Base-by-base conservation (phyloP, 768 basidiomycete genomes). In the Fistulinella prunicolor region DNA sequence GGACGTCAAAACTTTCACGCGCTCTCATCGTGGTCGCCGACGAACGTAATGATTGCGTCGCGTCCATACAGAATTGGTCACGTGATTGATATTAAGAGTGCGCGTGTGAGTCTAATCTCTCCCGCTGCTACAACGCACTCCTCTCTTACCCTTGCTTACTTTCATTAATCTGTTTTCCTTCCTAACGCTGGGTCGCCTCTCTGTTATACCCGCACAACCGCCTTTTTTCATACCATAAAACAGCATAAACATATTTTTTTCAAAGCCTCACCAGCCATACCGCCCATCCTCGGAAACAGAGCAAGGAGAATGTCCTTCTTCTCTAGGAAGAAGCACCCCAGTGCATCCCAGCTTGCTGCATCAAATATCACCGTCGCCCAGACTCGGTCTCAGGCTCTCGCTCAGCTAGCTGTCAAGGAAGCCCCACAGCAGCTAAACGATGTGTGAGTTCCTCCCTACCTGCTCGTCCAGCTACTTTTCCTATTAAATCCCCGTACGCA, bases 301-400 rank as follows among this genome's bases (percentile, higher is more conserved):
- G 62, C 80, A 55, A 73, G 83, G 68, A 85, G 85, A 82, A 92
- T 92, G 89, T 89, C 88, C 78, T 92, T 90, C 87, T 92, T 92
- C 80, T 85, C 81, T 37, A 80, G 87, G 79, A 89, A 83, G 84
- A 90, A 88, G 80, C 79, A 83, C 55, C 76, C 80, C 44, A 78
- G 71, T 42, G 69, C 71, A 56, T 70, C 68, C 20, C 76, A 76
- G 57, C 68, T 70, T 45, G 61, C 65, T 42, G 57, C 71, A 22
- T 55, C 77, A 24, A 69, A 69, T 59, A 80, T 83, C 56, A 77
- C 81, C 36, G 71, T 83, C 45, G 72, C 79, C 7, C 81, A 83
- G 63, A 79, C 83, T 8, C 80, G 83, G 7, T 81, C 77, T 49
- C 82, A 86, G 63, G 84, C 85, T 28, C 76, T 86, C 8, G 81